Percentiles rank a stretch among this genome's conserved stretches.
These are phyloP conservation scores for Eutrema salsugineum DNA, from an alignment of 441 rosid species.

Conservation along the genomic window DNA sequence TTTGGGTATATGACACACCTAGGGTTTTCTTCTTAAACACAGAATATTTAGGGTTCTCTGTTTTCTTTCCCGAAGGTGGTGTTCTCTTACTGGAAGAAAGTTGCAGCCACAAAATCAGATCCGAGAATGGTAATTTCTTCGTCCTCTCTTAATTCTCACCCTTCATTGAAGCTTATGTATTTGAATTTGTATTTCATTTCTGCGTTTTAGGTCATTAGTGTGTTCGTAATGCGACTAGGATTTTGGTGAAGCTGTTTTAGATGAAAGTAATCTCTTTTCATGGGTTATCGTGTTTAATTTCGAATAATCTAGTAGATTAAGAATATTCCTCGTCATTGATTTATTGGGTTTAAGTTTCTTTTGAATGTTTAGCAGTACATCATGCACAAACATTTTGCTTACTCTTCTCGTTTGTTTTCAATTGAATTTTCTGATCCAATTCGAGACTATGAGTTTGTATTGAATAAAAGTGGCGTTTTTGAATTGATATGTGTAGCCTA, in stretches of 20 bases:
- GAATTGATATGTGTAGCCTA: slow-evolving; percentile 39
- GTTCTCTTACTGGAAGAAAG: background rate
- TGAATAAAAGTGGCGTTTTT: background rate
- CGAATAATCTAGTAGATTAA: background rate
- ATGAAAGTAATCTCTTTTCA: background rate
- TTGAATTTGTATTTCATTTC: background rate
- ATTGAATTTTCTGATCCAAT: background rate
- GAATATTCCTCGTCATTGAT: background rate
- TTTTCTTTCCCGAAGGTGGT: background rate
- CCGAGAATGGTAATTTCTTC: slow-evolving; percentile 25
- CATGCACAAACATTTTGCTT: background rate
- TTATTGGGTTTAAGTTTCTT: background rate
- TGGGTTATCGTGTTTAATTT: background rate
- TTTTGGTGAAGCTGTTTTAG: background rate
- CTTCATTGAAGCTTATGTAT: background rate
- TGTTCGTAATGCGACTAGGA: background rate
- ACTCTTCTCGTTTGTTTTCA: background rate
- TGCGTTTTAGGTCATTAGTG: background rate
- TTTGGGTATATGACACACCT: background rate
- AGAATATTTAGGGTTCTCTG: background rate
- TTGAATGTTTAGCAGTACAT: background rate
- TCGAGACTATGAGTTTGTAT: background rate
- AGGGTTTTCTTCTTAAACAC: slow-evolving; percentile 25
- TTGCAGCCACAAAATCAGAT: slow-evolving; percentile 16
- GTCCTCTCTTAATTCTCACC: background rate